Evolutionary conservation across 139 green algal species (phyloP).

Genomic region (Microglena sp.): DNA sequence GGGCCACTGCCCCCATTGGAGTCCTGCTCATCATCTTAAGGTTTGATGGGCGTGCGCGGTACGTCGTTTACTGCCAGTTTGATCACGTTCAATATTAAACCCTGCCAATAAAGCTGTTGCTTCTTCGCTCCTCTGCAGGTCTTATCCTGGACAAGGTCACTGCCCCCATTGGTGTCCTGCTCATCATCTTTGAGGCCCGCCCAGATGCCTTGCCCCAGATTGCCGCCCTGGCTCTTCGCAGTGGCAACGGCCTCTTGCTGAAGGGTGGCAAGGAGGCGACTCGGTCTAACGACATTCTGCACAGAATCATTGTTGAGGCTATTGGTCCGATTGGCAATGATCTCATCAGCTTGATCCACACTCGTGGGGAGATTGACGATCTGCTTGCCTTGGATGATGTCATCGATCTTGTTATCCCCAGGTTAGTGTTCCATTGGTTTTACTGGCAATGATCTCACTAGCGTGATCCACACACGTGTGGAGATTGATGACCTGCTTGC

Average conservation of each 20-base stretch:
- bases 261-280: slow-evolving; percentile 91
- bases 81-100: no score
- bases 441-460: slow-evolving; percentile 64
- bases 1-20: slow-evolving; percentile 84
- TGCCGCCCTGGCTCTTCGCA: slow-evolving; percentile 46
- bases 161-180: slow-evolving; percentile 87
- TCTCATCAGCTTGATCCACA: slow-evolving; percentile 85
- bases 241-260: slow-evolving; percentile 77
- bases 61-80: no score
- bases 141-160: slow-evolving; percentile 88
- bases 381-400: slow-evolving; percentile 85
- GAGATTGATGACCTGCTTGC: slow-evolving; percentile 79
- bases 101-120: no score
- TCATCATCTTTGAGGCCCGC: slow-evolving; percentile 98
- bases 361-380: slow-evolving; percentile 78
- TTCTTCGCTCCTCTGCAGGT: slow-evolving; percentile 15
- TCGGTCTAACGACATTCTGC: slow-evolving; percentile 72
- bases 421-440: slow-evolving; percentile 23
- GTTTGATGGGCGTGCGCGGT: no score
- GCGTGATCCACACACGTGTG: slow-evolving; percentile 78
- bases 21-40: slow-evolving; percentile 99
- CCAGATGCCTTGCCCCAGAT: slow-evolving; percentile 95
- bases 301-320: slow-evolving; percentile 57
- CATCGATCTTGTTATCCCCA: slow-evolving; percentile 97
- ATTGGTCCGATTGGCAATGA: slow-evolving; percentile 36